Conservation (phyloP, 805 yeast species). For the Clavispora carvajalis region DNA sequence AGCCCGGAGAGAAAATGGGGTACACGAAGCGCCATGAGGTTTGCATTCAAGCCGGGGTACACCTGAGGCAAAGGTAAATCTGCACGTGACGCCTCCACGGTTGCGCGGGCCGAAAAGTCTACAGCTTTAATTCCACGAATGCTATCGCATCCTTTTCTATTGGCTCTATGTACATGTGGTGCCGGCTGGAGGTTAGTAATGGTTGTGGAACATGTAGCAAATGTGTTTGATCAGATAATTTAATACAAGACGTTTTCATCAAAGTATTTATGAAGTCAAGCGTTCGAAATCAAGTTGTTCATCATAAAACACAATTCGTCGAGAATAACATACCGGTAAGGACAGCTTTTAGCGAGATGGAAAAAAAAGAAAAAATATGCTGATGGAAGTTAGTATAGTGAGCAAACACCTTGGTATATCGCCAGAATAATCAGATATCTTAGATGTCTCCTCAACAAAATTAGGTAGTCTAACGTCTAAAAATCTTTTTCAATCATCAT, state of each 20-base stretch:
- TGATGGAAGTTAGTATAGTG: neutral
- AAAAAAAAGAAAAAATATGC: constrained; percentile 1
- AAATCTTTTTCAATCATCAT: constrained; percentile 33
- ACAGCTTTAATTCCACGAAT: neutral
- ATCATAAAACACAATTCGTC: constrained; percentile 11
- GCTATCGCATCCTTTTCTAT: neutral
- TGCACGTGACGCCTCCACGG: neutral
- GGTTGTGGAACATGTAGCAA: neutral
- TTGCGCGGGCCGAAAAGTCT: too few relatives aligned
- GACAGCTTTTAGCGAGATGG: neutral
- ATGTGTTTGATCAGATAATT: constrained; percentile 13
- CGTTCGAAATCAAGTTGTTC: constrained; percentile 23
- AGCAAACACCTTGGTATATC: constrained; percentile 2
- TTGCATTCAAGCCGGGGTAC: neutral
- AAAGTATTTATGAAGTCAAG: constrained; percentile 24
- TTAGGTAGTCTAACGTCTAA: constrained; percentile 42
- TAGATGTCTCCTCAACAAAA: constrained; percentile 29
- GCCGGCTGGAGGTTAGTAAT: neutral
- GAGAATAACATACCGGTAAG: constrained; percentile 7
- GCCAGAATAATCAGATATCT: constrained; percentile 19
- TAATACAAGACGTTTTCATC: constrained; percentile 20
- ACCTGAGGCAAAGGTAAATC: neutral
- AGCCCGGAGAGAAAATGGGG: neutral
- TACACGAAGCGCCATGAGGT: neutral
- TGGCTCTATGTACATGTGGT: neutral